Conservation (phyloP, 768 basidiomycete genomes). For the Suillus hirtellus region DNA sequence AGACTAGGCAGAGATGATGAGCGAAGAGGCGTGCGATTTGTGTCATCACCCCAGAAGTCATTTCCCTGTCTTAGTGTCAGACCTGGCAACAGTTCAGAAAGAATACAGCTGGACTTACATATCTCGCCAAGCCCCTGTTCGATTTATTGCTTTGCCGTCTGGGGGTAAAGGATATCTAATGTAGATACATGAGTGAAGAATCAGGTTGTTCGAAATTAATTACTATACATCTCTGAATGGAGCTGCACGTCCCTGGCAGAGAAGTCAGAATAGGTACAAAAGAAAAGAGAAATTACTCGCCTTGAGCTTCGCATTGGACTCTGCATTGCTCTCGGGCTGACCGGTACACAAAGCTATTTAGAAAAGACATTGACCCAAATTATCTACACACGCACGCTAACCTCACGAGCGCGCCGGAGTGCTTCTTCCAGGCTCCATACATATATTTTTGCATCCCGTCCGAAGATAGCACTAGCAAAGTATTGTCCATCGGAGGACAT, state of each 20-base stretch:
- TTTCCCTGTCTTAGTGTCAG: not conserved
- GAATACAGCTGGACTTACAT: not conserved
- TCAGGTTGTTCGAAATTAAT: not conserved
- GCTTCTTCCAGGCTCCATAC: conserved; percentile 71
- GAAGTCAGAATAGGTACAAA: not conserved
- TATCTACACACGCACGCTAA: not conserved
- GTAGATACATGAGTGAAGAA: not conserved
- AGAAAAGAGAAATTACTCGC: not conserved
- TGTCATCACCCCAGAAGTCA: not conserved
- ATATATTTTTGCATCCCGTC: conserved; percentile 71
- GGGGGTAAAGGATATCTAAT: not conserved
- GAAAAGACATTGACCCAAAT: not conserved
- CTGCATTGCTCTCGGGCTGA: too few species aligned
- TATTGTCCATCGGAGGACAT: conserved; percentile 70
- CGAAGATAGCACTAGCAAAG: conserved; percentile 65
- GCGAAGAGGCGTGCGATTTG: not conserved
- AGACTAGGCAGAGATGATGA: not conserved
- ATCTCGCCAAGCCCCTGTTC: not conserved
- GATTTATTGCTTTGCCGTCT: not conserved
- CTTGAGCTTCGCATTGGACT: not conserved
- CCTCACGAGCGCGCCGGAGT: not conserved
- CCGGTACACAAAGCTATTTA: not conserved
- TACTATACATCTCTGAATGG: not conserved
- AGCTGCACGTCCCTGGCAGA: not conserved
- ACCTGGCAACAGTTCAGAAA: not conserved